Percentiles rank a stretch among this genome's conserved stretches.
Conservation (phyloP, 495 filamentous ascomycete genomes). For the Hapsidospora chrysogenum region DNA sequence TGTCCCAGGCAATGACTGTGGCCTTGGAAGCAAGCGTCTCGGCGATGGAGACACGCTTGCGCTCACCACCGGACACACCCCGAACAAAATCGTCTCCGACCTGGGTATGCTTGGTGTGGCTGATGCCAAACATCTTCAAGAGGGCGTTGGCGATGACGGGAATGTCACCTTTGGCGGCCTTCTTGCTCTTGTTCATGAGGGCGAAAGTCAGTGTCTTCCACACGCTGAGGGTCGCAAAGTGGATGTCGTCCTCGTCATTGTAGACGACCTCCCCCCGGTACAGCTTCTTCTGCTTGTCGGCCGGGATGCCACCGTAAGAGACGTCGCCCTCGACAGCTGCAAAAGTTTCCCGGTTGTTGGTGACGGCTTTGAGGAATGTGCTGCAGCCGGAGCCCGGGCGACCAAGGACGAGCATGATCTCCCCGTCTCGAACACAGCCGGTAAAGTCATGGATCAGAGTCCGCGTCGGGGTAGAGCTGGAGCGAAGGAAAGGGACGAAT, state of each 20-base stretch:
- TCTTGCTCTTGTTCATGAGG: neutral
- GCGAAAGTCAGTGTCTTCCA: constrained; percentile 38
- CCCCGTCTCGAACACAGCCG: constrained; percentile 27
- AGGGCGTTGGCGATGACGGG: constrained; percentile 6
- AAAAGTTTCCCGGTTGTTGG: constrained; percentile 35
- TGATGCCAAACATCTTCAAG: constrained; percentile 49
- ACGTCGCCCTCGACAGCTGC: constrained; percentile 46
- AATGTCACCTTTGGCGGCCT: constrained; percentile 1
- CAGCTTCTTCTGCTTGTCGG: constrained; percentile 21
- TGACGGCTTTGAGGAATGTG: constrained; percentile 52
- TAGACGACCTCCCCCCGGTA: constrained; percentile 33
- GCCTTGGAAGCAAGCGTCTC: constrained; percentile 12
- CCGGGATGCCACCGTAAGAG: constrained; percentile 43
- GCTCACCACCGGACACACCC: constrained; percentile 39
- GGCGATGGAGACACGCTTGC: constrained; percentile 26
- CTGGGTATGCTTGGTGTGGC: constrained; percentile 53
- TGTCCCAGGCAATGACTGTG: constrained; percentile 29
- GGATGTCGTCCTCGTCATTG: constrained; percentile 58
- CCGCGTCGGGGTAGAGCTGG: constrained; percentile 17
- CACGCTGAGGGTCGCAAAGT: constrained; percentile 58
- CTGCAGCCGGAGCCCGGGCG: constrained; percentile 57
- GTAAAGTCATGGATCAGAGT: constrained; percentile 61
- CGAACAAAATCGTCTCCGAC: constrained; percentile 67
- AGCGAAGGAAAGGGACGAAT: constrained; percentile 46
- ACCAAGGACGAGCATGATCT: constrained; percentile 52